A percentile compares a stretch with the other conserved stretches of the same genome.
Conservation (phyloP, 2,329 filamentous ascomycete genomes). For the Achaetomium macrosporum region DNA sequence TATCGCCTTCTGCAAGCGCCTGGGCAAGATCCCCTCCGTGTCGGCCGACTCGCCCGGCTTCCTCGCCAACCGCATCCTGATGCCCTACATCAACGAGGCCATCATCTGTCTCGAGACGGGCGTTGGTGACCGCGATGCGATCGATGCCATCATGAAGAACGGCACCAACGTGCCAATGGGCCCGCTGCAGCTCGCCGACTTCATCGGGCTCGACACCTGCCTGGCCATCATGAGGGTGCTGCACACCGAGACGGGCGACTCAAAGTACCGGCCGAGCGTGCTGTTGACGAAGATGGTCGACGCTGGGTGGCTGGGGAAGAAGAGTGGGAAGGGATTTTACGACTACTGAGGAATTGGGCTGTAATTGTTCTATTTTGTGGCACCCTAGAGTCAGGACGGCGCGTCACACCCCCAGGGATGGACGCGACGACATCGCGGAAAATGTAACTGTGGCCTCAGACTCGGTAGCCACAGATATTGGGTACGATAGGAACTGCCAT, state of each 20-base stretch:
- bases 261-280: slow-evolving; percentile 88
- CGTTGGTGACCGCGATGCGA: slow-evolving; percentile 81
- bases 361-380: background rate
- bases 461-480: background rate
- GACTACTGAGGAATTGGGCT: slow-evolving; percentile 50
- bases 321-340: slow-evolving; percentile 93
- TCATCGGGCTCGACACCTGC: slow-evolving; percentile 95
- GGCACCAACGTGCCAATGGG: slow-evolving; percentile 99
- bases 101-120: slow-evolving; percentile 93
- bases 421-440: background rate
- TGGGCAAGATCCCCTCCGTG: slow-evolving; percentile 87
- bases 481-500: background rate
- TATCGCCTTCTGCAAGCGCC: slow-evolving; percentile 76
- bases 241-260: slow-evolving; percentile 85
- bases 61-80: slow-evolving; percentile 91
- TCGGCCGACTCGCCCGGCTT: slow-evolving; percentile 91
- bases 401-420: background rate
- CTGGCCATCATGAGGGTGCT: slow-evolving; percentile 95
- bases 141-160: slow-evolving; percentile 98
- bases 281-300: slow-evolving; percentile 92
- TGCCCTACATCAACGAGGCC: slow-evolving; percentile 99
- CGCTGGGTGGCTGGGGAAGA: slow-evolving; percentile 96
- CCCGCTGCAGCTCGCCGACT: slow-evolving; percentile 86
- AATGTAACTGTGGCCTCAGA: background rate
- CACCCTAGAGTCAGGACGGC: background rate